Evolutionary conservation across 306 rosid genomes (phyloP), one percentile per base, ranked within the genome.

Genomic region (Lathyrus tuberosus): DNA sequence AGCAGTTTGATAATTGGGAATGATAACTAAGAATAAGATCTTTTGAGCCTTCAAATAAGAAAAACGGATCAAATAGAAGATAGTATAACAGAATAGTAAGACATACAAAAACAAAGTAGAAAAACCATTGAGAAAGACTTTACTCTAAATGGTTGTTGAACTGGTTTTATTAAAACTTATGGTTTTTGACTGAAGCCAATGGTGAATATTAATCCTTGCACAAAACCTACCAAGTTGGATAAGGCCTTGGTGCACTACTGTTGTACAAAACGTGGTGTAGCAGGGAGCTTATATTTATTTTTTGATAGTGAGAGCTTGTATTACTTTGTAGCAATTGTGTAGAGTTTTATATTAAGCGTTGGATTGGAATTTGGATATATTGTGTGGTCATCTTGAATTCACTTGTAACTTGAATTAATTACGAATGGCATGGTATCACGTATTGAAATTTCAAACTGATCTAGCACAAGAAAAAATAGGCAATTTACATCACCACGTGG

Each of bases 71-170:
- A 67, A 20, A 67, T 69, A 44, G 64, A 35, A 24, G 42, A 42
- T 57, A 57, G 62, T 22, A 53, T 17, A 51, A 30, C 6, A 57
- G 63, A 14, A 11, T 54, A 53, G 53, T 15, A 38, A 56, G 57
- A 15, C 31, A 56, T 57, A 70, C 20, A 49, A 57, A 56, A 38
- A 38, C 40, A 26, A 41, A 10, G 43, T 56, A 46, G 40, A 64
- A 46, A 43, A 64, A 14, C 9, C 69, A 64, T 64, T 24, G 20
- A 63, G 31, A 63, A 62, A 62, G 38, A 64, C 24, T 22, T 43
- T 8, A 28, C 22, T 64, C 54, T 64, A 42, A 14, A 64, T 65
- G 40, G 22, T 24, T 22, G 44, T 42, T 14, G 43, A 22, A 42
- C 53, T 11, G 52, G 37, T 42, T 64, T 62, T 41, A 40, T 63